Evolutionary conservation across 768 basidiomycete genomes (phyloP), one percentile per base, ranked within the genome.

Genomic region (Mycena amicta): DNA sequence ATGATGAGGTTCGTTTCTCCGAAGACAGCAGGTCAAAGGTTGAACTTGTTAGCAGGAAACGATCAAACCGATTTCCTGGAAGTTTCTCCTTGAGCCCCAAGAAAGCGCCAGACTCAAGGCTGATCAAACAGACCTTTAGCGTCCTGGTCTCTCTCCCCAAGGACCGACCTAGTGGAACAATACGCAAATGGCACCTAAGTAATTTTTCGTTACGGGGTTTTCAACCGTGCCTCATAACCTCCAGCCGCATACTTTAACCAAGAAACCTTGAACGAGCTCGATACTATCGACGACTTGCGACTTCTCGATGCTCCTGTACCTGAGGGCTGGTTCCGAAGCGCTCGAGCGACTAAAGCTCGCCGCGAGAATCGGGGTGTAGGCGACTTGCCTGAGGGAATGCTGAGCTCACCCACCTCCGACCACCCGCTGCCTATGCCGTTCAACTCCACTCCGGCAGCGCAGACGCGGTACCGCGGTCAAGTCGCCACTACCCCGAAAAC

Each of bases 161-260:
- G 31, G 83, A 86, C 53, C 83, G 86, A 25, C 65, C 75, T 37
- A 74, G 74, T 60, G 80, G 78, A 39, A 72, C 80, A 53, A 74
- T 85, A 52, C 82, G 88, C 52, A 93, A 93, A 68, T 92, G 91
- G 91, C 91, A 93, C 67, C 78, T 93, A 28, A 92, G 91, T 92
- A 67, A 68, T 88, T 73, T 29, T 56, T 60, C 55, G 57, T 27
- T 20, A 30, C 23, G 55, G 33, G 50, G 50, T 61, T 33, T 52
- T 51, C 46, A 58, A 53, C 61, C 27, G 55, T 63, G 63, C 69
- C 68, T 72, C 71, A 75, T 67, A 71, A 72, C 51, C 41, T 61
- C 49, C 68, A 93, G 91, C 91, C 59, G 90, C 91, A 47, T 93
- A 93, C 77, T 93, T 91, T 71, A 91, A 88, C 65, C 90, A 90